Evolutionary conservation across 768 basidiomycete genomes (phyloP), one percentile per base, ranked within the genome.

Genomic region (Pulveroboletus sp.): DNA sequence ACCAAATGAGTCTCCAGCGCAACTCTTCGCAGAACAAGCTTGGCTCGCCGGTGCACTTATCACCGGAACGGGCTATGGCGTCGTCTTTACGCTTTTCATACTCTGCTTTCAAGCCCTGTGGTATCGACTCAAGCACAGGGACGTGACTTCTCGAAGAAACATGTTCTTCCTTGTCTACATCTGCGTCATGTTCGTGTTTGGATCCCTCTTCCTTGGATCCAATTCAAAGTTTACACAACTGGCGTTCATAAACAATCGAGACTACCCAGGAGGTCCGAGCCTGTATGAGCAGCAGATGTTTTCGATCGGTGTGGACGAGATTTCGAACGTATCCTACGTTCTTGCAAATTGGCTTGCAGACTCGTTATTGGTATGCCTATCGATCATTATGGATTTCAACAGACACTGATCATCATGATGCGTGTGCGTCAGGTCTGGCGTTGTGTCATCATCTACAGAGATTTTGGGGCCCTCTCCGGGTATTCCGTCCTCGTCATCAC

Each of bases 301-400:
- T 36, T 65, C 65, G 16, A 61, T 65, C 16, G 33, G 36, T 16
- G 48, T 37, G 8, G 65, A 67, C 7, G 54, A 62, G 16, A 43
- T 69, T 14, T 43, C 50, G 3, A 65, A 59, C 20, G 58, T 63
- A 2, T 50, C 59, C 17, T 69, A 56, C 35, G 51, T 69, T 14
- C 50, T 69, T 25, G 53, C 55, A 8, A 64, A 67, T 25, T 66
- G 64, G 64, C 48, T 67, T 20, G 35, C 58, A 5, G 57, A 65
- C 40, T 53, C 58, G 10, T 41, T 66, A 25, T 45, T 66, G 53
- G 64, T 67, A 42, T 34, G 51, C 41, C 8, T 19, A 23, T 39
- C 5, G 0, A 11, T 43, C 11, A 2, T 29, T 0, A 12, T 20
- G 27, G 16, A n/a, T 25, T 21, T 25, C 19, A 27, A 19, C 14